These are phyloP conservation scores for Chlorella sp. DNA, from an alignment of 139 green algal genomes.

Conservation along the genomic window DNA sequence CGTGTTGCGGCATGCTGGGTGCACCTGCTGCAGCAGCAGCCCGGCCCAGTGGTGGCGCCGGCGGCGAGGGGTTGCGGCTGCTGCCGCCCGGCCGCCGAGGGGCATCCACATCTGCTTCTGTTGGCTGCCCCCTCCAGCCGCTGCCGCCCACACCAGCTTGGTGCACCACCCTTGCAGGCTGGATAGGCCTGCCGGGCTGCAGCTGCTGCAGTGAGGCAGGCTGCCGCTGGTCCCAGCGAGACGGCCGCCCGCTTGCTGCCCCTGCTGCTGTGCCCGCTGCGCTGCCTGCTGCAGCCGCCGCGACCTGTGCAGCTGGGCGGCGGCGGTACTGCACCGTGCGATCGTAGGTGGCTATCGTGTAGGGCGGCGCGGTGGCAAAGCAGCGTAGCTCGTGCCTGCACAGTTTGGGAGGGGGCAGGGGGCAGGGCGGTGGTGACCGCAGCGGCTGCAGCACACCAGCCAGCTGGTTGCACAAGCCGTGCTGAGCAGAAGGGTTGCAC, in stretches of 20 bases:
- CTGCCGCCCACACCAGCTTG: not conserved
- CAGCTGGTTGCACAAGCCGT: too few species aligned
- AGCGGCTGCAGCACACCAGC: too few species aligned
- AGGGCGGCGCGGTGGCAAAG: conserved; percentile 19
- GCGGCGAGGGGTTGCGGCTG: conserved; percentile 19
- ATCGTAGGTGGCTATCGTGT: conserved; percentile 2
- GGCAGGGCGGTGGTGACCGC: too few species aligned
- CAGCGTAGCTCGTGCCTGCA: conserved; percentile 47
- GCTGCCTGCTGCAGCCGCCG: not conserved
- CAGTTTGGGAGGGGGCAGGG: too few species aligned
- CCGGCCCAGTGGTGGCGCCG: not conserved
- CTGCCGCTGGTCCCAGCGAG: conserved; percentile 13
- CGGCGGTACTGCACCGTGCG: not conserved
- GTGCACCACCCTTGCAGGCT: not conserved
- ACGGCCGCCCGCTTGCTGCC: not conserved
- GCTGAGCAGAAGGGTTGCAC: too few species aligned
- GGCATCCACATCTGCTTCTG: not conserved
- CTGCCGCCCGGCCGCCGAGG: not conserved
- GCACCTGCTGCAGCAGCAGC: not conserved
- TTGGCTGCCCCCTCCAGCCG: not conserved
- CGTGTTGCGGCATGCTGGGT: not conserved
- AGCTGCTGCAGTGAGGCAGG: not conserved
- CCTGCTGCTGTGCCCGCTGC: not conserved
- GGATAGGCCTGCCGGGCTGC: not conserved
- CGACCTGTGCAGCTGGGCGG: not conserved